Evolutionary conservation across 2,329 filamentous ascomycete genomes (phyloP).

Genomic region (Thielaviopsis cerberus): DNA sequence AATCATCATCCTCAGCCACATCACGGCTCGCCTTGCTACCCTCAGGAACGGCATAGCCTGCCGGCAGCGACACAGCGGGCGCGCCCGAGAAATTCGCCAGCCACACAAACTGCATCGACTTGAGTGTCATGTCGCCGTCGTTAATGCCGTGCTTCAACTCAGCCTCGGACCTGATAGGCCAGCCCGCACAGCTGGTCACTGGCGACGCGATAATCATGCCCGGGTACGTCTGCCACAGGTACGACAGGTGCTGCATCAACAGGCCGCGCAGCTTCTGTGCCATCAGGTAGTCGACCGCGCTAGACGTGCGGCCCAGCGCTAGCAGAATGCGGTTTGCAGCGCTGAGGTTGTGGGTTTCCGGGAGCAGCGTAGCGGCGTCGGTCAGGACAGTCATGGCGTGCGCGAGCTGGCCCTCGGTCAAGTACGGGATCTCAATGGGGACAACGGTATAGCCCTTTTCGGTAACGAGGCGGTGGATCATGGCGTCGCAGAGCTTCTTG

Average conservation of each 20-base stretch:
- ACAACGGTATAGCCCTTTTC: slow-evolving; percentile 34
- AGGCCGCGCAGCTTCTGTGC: slow-evolving; percentile 51
- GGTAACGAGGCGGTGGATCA: slow-evolving; percentile 34
- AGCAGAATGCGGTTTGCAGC: slow-evolving; percentile 48
- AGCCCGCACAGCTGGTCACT: slow-evolving; percentile 35
- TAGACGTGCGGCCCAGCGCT: slow-evolving; percentile 41
- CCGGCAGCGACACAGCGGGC: slow-evolving; percentile 27
- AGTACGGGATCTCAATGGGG: slow-evolving; percentile 37
- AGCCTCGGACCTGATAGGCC: slow-evolving; percentile 21
- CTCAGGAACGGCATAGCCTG: slow-evolving; percentile 25
- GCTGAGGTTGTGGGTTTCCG: slow-evolving; percentile 31
- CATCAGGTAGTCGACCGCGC: slow-evolving; percentile 46
- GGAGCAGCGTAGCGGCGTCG: slow-evolving; percentile 33
- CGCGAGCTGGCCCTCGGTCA: slow-evolving; percentile 47
- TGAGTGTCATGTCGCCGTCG: slow-evolving; percentile 28
- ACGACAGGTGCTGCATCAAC: slow-evolving; percentile 51
- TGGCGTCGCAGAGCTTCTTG: slow-evolving; percentile 23
- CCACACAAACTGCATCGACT: slow-evolving; percentile 32
- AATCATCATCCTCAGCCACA: slow-evolving; percentile 18
- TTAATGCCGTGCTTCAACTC: slow-evolving; percentile 26
- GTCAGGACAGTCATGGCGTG: slow-evolving; percentile 57
- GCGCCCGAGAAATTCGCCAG: slow-evolving; percentile 32
- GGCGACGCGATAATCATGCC: slow-evolving; percentile 55
- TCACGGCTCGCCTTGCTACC: slow-evolving; percentile 17
- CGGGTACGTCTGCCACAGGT: slow-evolving; percentile 45